Percentiles rank a stretch among this genome's conserved stretches.
Conservation (phyloP, 148 eudicot genomes). For the Heliamphora exappendiculata region DNA sequence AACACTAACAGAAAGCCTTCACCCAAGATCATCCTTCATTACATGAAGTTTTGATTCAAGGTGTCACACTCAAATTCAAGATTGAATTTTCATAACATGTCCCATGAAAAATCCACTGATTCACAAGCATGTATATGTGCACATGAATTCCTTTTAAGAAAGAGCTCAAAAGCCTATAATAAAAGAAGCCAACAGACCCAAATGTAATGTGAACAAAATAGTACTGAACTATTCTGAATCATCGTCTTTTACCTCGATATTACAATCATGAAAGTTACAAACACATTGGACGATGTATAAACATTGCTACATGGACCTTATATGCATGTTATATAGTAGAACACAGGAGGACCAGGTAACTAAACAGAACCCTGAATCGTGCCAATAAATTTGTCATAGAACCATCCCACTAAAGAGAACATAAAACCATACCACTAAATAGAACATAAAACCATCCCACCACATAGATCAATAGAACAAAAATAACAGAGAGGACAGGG, state of each 20-base stretch:
- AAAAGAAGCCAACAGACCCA: too few relatives aligned
- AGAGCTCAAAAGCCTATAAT: too few relatives aligned
- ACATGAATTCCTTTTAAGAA: background rate
- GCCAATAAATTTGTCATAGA: background rate
- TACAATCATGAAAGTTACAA: background rate
- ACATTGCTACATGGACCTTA: background rate
- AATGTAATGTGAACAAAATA: background rate
- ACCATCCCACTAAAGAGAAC: too few relatives aligned
- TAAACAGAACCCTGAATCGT: background rate
- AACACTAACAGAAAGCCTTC: background rate
- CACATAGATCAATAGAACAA: background rate
- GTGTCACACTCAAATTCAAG: background rate
- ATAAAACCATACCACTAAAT: too few relatives aligned
- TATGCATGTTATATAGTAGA: background rate
- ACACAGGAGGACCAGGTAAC: background rate
- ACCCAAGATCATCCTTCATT: background rate
- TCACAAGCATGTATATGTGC: too few relatives aligned
- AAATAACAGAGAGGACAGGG: background rate
- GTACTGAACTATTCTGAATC: background rate
- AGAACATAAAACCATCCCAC: too few relatives aligned
- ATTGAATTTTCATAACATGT: background rate
- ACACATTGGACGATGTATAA: too few relatives aligned
- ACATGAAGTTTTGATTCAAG: background rate
- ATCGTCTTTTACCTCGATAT: background rate
- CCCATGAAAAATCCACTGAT: background rate